Evolutionary conservation across 2,329 filamentous ascomycete genomes (phyloP).

Genomic region (Xylogone sp.): DNA sequence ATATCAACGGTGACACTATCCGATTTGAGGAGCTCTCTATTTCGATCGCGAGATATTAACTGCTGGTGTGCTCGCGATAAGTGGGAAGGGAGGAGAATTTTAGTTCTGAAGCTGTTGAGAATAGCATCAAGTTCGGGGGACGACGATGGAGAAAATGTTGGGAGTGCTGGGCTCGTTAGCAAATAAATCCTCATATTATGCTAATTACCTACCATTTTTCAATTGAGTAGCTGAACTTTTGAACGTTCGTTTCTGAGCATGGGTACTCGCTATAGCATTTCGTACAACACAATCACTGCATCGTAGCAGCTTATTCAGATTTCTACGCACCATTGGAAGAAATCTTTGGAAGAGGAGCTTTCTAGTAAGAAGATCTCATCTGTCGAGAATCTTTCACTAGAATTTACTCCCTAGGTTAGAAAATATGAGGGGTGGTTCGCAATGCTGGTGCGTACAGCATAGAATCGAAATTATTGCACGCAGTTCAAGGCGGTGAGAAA

Average conservation of each 20-base stretch:
- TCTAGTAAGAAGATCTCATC: not conserved
- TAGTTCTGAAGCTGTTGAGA: conserved; percentile 50
- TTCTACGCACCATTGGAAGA: conserved; percentile 15
- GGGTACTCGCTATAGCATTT: conserved; percentile 2
- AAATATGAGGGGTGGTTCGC: not conserved
- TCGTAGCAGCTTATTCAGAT: conserved; percentile 6
- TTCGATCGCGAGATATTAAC: conserved; percentile 45
- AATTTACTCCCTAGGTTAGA: not conserved
- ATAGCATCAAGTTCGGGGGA: conserved; percentile 49
- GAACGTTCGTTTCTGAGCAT: conserved; percentile 19
- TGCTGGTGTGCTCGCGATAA: conserved; percentile 50
- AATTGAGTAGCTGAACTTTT: conserved; percentile 20
- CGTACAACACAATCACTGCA: conserved; percentile 15
- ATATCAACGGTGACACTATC: conserved; percentile 58
- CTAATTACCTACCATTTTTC: conserved; percentile 19
- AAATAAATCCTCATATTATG: not conserved
- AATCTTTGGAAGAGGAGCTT: not conserved
- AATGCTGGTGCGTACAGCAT: not conserved
- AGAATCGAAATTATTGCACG: not conserved
- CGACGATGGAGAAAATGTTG: conserved; percentile 44
- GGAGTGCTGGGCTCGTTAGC: conserved; percentile 12
- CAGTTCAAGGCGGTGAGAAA: not conserved
- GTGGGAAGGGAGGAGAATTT: conserved; percentile 59
- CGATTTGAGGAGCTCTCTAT: conserved; percentile 43
- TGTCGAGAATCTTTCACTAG: not conserved